A percentile compares a stretch with the other conserved stretches of the same genome.
Conservation (phyloP, 2,329 filamentous ascomycete species). For the Epicoccum sorghinum region DNA sequence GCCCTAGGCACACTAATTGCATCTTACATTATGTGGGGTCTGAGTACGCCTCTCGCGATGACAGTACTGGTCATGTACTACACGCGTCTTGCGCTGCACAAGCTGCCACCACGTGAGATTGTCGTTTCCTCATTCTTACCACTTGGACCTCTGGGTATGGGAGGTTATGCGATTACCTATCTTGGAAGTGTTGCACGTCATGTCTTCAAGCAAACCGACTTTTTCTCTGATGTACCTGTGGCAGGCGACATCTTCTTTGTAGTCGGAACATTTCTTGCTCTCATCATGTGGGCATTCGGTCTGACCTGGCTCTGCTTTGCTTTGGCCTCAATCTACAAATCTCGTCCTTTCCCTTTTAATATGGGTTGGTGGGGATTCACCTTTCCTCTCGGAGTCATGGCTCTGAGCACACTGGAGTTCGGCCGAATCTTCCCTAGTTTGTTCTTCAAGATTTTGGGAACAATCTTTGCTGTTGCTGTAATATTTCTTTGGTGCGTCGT, state of each 20-base stretch:
- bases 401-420: conserved; percentile 55
- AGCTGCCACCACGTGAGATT: conserved; percentile 68
- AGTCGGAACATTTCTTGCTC: conserved; percentile 59
- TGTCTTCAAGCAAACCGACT: conserved; percentile 49
- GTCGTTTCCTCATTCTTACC: conserved; percentile 73
- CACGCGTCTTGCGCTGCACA: conserved; percentile 69
- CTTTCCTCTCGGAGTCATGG: conserved; percentile 65
- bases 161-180: conserved; percentile 65
- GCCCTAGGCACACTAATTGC: conserved; percentile 67
- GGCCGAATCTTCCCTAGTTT: conserved; percentile 59
- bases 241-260: conserved; percentile 62
- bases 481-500: conserved; percentile 64
- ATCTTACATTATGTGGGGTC: conserved; percentile 73
- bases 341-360: conserved; percentile 61
- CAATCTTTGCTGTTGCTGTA: conserved; percentile 59
- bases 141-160: conserved; percentile 70
- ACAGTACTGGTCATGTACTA: conserved; percentile 72
- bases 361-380: conserved; percentile 69
- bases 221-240: conserved; percentile 45
- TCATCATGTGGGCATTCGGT: conserved; percentile 64
- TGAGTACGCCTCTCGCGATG: conserved; percentile 66
- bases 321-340: conserved; percentile 54
- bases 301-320: conserved; percentile 63
- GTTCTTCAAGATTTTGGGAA: conserved; percentile 64
- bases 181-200: conserved; percentile 53